These are phyloP conservation scores for Ochetophila trinervis DNA, from an alignment of 306 rosid genomes.

Conservation along the genomic window DNA sequence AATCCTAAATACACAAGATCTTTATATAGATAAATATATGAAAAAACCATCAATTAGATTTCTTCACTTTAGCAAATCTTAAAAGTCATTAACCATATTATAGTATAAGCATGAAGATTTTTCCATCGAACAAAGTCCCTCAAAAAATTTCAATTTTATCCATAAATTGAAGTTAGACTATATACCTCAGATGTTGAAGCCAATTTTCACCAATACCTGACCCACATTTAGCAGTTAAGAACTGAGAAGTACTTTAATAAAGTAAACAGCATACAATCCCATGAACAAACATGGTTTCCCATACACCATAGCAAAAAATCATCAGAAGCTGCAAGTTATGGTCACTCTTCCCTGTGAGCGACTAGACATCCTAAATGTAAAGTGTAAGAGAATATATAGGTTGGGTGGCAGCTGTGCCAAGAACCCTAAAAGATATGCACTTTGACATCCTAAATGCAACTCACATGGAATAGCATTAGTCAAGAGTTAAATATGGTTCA, in stretches of 20 bases:
- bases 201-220: conserved; percentile 78
- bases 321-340: not conserved
- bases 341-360: not conserved
- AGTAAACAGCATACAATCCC: not conserved
- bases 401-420: no score
- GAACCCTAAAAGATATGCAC: no score
- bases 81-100: not conserved
- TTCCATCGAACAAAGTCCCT: not conserved
- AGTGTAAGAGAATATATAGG: no score
- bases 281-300: not conserved
- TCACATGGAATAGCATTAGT: no score
- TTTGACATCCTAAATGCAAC: no score
- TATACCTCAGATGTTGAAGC: conserved; percentile 85
- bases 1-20: not conserved
- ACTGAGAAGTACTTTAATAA: not conserved
- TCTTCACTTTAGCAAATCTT: not conserved
- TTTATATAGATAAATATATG: no score
- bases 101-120: not conserved
- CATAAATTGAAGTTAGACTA: conserved; percentile 9
- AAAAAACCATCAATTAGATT: no score
- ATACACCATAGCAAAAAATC: not conserved
- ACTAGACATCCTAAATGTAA: no score
- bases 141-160: conserved; percentile 5
- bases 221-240: conserved; percentile 27
- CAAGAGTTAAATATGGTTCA: no score